Evolutionary conservation across 2,329 filamentous ascomycete genomes (phyloP).

Genomic region (Phialocephala sp.): DNA sequence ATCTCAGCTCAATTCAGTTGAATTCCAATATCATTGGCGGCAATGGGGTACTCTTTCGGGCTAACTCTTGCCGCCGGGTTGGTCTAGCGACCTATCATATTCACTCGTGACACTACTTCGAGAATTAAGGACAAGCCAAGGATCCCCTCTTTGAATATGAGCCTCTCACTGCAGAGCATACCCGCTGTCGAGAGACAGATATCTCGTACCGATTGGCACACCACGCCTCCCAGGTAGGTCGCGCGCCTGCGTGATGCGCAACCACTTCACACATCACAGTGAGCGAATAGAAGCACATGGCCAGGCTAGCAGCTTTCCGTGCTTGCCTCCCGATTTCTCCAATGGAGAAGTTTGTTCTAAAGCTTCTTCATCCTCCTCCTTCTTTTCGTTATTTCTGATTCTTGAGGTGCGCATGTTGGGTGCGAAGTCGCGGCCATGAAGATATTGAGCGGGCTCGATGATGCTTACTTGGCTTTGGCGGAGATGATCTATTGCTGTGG

Average conservation of each 20-base stretch:
- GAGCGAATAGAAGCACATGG: conserved; percentile 26
- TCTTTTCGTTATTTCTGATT: conserved; percentile 22
- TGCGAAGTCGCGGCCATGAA: conserved; percentile 41
- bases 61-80: conserved; percentile 13
- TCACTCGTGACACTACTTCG: neutral
- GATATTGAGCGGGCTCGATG: conserved; percentile 41
- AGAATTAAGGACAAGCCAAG: conserved; percentile 26
- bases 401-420: conserved; percentile 31
- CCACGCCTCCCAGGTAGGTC: conserved; percentile 15
- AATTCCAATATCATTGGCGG: conserved; percentile 16
- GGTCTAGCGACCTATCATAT: conserved; percentile 16
- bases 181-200: conserved; percentile 32
- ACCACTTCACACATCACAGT: conserved; percentile 21
- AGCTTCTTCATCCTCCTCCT: conserved; percentile 22
- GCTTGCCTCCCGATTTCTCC: conserved; percentile 25
- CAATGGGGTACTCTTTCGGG: conserved; percentile 12
- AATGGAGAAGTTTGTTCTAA: conserved; percentile 25
- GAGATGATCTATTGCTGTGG: conserved; percentile 39
- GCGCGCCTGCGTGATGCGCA: conserved; percentile 29
- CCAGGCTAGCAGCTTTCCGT: conserved; percentile 8
- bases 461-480: conserved; percentile 41
- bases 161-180: conserved; percentile 31
- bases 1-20: conserved; percentile 1
- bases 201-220: conserved; percentile 23
- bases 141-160: conserved; percentile 17